These are phyloP conservation scores for Talaromyces wortmannii DNA, from an alignment of 495 filamentous ascomycete species.

Conservation along the genomic window DNA sequence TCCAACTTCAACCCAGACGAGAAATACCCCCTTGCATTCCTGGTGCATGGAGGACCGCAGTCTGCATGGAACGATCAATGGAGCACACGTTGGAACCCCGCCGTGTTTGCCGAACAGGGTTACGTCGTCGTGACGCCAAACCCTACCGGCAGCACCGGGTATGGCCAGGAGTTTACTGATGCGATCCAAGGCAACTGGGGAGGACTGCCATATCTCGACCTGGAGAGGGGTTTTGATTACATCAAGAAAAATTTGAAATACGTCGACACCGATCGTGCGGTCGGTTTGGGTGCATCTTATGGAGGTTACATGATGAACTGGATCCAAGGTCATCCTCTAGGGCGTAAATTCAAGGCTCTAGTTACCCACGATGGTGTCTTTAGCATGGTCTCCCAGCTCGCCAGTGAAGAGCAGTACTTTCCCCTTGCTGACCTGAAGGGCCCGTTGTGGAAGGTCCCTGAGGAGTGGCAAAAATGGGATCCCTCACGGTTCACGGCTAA, in stretches of 20 bases:
- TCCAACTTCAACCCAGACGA: conserved; percentile 64
- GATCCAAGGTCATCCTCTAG: conserved; percentile 46
- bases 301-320: conserved; percentile 82
- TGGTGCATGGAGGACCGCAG: conserved; percentile 88
- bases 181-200: conserved; percentile 76
- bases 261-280: conserved; percentile 69
- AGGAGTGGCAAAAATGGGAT: conserved; percentile 76
- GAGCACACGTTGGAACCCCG: conserved; percentile 88
- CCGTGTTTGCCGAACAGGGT: conserved; percentile 85
- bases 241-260: conserved; percentile 65
- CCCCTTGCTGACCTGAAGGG: conserved; percentile 77
- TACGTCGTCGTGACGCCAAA: conserved; percentile 86
- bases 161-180: conserved; percentile 74
- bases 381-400: conserved; percentile 65
- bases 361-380: conserved; percentile 91
- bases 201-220: conserved; percentile 68
- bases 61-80: conserved; percentile 78
- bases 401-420: conserved; percentile 86
- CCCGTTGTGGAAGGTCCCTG: conserved; percentile 64
- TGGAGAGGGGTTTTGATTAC: conserved; percentile 74
- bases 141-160: conserved; percentile 80
- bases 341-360: conserved; percentile 78
- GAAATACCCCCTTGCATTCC: conserved; percentile 75
- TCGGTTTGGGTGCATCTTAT: conserved; percentile 78
- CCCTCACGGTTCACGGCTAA: conserved; percentile 59